These are phyloP conservation scores for Metschnikowia rubicola DNA, from an alignment of 805 yeast genomes.

Conservation along the genomic window DNA sequence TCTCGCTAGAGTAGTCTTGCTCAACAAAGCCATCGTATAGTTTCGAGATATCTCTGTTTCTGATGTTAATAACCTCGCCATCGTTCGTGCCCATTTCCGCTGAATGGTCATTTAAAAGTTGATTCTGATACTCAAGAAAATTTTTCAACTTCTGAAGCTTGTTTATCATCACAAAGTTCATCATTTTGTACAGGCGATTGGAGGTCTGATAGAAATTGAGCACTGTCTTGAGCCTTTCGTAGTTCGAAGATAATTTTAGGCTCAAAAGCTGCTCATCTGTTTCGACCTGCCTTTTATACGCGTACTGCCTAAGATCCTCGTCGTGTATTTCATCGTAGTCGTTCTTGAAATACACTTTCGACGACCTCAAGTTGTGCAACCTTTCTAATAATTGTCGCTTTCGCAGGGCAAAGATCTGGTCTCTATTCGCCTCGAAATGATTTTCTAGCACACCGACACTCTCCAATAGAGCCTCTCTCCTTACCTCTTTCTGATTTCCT, in stretches of 20 bases:
- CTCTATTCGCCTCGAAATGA: conserved; percentile 16
- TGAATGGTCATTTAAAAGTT: conserved; percentile 19
- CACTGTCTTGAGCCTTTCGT: conserved; percentile 31
- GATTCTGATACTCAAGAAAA: conserved; percentile 36
- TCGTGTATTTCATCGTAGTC: conserved; percentile 20
- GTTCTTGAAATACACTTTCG: conserved; percentile 24
- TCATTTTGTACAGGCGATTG: conserved; percentile 30
- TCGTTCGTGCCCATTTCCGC: conserved; percentile 14
- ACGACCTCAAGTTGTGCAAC: conserved; percentile 24
- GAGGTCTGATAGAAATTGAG: conserved; percentile 36
- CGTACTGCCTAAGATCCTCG: conserved; percentile 25
- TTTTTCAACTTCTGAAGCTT: conserved; percentile 37
- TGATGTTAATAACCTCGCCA: conserved; percentile 15
- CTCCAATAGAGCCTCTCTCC: conserved; percentile 22
- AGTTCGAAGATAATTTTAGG: conserved; percentile 29
- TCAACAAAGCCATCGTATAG: conserved; percentile 26
- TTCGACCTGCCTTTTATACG: conserved; percentile 18
- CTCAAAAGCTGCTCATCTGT: conserved; percentile 35
- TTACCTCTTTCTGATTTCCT: conserved; percentile 20
- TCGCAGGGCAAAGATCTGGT: conserved; percentile 19
- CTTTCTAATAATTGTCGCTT: conserved; percentile 25
- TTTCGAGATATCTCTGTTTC: conserved; percentile 26
- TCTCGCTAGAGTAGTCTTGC: conserved; percentile 27
- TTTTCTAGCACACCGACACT: conserved; percentile 19
- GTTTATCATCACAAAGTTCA: conserved; percentile 28